Evolutionary conservation across 139 green algal species (phyloP), one percentile per base, ranked within the genome.

Genomic region (Eudorina sp.): DNA sequence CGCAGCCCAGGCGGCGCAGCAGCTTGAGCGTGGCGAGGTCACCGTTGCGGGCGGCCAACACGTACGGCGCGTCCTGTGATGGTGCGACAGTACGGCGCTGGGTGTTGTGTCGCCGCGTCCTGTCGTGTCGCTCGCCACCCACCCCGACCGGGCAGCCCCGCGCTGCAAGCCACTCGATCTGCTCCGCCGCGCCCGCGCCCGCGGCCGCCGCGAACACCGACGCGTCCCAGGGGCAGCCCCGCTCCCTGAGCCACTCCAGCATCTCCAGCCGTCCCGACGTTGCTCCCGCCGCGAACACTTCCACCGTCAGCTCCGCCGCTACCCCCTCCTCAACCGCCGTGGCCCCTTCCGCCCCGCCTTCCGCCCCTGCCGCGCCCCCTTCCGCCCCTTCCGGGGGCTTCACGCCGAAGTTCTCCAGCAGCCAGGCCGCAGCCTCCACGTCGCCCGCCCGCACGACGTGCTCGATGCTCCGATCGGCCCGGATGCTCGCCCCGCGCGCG

Each of bases 1-100:
- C 48, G 75, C 75, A 83, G 48, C 75, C 75, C 75, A 83, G 48
- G 5, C 75, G 31, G 13, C 51, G 51, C 75, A 83, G 75, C 8
- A 11, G 25, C 25, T 7, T 8, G 48, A 83, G 75, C 18, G 34
- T 69, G 14, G 51, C 43, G 25, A 51, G 27, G 75, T 83, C 75
- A 31, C 48, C 48, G 51, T 46, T 48, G 25, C 34, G 23, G 9
- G 51, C 75, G 3, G 75, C 75, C 19, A 3, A 34, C 31, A 69
- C 48, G 75, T 83, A 68, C 1, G 75, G 31, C 34, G 46, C 48
- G 75, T 34, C 75, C 48, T 51, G n/a, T n/a, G n/a, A n/a, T n/a
- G n/a, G n/a, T n/a, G n/a, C n/a, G n/a, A n/a, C n/a, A n/a, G n/a
- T n/a, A n/a, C n/a, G n/a, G n/a, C n/a, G n/a, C n/a, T n/a, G n/a